Evolutionary conservation across 495 filamentous ascomycete species (phyloP).

Genomic region (Penicillium longicatenatum): DNA sequence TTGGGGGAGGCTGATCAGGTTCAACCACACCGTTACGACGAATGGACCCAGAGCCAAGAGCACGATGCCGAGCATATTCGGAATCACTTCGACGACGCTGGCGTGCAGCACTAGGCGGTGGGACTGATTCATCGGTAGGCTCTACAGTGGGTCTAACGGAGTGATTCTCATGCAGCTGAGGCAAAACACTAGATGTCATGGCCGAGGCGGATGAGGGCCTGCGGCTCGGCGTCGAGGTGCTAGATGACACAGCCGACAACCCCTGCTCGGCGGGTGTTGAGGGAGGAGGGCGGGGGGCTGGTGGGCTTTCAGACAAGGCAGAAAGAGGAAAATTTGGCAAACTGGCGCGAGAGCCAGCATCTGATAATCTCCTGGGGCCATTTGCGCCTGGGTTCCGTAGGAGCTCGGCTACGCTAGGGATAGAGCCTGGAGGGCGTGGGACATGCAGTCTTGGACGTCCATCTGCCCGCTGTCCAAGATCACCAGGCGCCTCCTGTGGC

Average conservation of each 20-base stretch:
- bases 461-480: slow-evolving; percentile 39
- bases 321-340: slow-evolving; percentile 37
- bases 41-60: slow-evolving; percentile 63
- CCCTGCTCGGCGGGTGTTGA: slow-evolving; percentile 68
- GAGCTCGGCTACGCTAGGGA: slow-evolving; percentile 47
- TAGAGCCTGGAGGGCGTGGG: slow-evolving; percentile 51
- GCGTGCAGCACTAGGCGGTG: slow-evolving; percentile 38
- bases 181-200: slow-evolving; percentile 35
- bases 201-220: slow-evolving; percentile 57
- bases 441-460: slow-evolving; percentile 51
- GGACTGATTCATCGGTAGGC: slow-evolving; percentile 26
- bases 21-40: slow-evolving; percentile 69
- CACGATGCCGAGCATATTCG: slow-evolving; percentile 59
- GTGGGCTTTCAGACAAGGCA: slow-evolving; percentile 56
- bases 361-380: slow-evolving; percentile 40
- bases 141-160: slow-evolving; percentile 38
- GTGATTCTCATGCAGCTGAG: slow-evolving; percentile 38
- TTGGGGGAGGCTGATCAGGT: slow-evolving; percentile 56
- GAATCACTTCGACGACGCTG: slow-evolving; percentile 64
- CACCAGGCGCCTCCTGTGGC: slow-evolving; percentile 35
- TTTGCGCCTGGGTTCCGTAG: slow-evolving; percentile 42
- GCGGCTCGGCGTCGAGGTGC: slow-evolving; percentile 55
- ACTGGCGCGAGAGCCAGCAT: slow-evolving; percentile 32
- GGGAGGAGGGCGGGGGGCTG: slow-evolving; percentile 66
- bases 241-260: slow-evolving; percentile 58